Evolutionary conservation across 768 basidiomycete genomes (phyloP).

Genomic region (Collybiopsis luxurians): DNA sequence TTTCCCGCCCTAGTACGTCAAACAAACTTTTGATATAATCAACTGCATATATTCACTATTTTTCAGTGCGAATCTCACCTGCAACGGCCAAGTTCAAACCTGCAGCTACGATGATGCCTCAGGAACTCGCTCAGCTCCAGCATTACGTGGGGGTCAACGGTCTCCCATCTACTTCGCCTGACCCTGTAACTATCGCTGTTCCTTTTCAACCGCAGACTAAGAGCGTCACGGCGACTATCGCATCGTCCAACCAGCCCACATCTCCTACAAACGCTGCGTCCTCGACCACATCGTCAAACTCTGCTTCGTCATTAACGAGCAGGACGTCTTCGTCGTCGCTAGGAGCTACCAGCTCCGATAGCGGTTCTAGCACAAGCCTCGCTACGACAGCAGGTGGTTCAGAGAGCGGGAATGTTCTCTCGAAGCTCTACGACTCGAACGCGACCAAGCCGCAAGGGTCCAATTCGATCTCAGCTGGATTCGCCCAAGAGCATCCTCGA

Average conservation of each 20-base stretch:
- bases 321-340: conserved; percentile 32
- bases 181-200: conserved; percentile 45
- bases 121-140: conserved; percentile 44
- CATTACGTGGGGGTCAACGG: conserved; percentile 16
- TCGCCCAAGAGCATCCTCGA: conserved; percentile 1
- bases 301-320: conserved; percentile 30
- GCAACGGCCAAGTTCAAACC: conserved; percentile 87
- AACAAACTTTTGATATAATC: conserved; percentile 6
- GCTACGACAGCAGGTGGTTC: conserved; percentile 51
- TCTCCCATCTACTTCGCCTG: conserved; percentile 1
- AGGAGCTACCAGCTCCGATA: conserved; percentile 44
- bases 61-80: conserved; percentile 83
- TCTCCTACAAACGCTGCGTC: conserved; percentile 23
- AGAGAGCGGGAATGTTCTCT: conserved; percentile 31
- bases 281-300: conserved; percentile 23
- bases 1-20: conserved; percentile 80
- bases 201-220: conserved; percentile 47
- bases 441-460: conserved; percentile 21
- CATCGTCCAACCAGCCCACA: conserved; percentile 37
- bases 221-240: conserved; percentile 73
- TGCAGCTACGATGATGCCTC: conserved; percentile 36
- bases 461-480: conserved; percentile 14
- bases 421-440: conserved; percentile 46
- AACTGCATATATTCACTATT: conserved; percentile 29
- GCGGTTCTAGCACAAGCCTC: conserved; percentile 48